Percentiles rank a stretch among this genome's conserved stretches.
These are phyloP conservation scores for Bothriochloa decipiens DNA, from an alignment of 176 grass and related monocot species.

Conservation along the genomic window DNA sequence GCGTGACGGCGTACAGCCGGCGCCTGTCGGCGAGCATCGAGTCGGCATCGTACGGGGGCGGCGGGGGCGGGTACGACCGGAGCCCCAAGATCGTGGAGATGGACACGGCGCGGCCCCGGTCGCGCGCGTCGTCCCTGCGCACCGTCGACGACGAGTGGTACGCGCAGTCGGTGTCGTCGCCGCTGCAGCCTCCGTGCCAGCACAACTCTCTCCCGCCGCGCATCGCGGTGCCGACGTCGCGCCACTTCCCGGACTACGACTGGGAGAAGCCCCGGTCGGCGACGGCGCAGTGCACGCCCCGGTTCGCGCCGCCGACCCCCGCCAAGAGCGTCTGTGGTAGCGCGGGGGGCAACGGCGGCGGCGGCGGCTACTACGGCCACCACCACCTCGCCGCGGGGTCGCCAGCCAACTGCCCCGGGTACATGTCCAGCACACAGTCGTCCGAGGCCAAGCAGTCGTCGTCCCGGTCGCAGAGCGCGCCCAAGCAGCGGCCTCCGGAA, in stretches of 20 bases:
- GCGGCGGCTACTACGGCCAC: neutral
- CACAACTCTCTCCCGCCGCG: constrained; percentile 30
- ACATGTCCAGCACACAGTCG: constrained; percentile 92
- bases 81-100: constrained; percentile 98
- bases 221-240: constrained; percentile 58
- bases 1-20: constrained; percentile 64
- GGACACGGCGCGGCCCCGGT: constrained; percentile 70
- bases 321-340: constrained; percentile 58
- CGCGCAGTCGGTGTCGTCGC: constrained; percentile 56
- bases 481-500: constrained; percentile 86
- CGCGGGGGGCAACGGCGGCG: neutral
- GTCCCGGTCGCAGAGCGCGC: constrained; percentile 87
- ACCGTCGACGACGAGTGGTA: constrained; percentile 30
- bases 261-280: constrained; percentile 66
- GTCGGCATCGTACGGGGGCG: constrained; percentile 53
- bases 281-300: constrained; percentile 85
- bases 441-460: constrained; percentile 73
- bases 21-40: constrained; percentile 81
- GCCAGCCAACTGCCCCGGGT: constrained; percentile 52
- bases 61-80: constrained; percentile 51
- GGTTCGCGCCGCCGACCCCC: constrained; percentile 66
- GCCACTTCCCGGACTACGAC: constrained; percentile 60
- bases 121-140: constrained; percentile 71
- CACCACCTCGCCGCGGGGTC: constrained; percentile 19
- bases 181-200: constrained; percentile 47